Evolutionary conservation across 2,329 filamentous ascomycete genomes (phyloP).

Genomic region (Fusarium poae): DNA sequence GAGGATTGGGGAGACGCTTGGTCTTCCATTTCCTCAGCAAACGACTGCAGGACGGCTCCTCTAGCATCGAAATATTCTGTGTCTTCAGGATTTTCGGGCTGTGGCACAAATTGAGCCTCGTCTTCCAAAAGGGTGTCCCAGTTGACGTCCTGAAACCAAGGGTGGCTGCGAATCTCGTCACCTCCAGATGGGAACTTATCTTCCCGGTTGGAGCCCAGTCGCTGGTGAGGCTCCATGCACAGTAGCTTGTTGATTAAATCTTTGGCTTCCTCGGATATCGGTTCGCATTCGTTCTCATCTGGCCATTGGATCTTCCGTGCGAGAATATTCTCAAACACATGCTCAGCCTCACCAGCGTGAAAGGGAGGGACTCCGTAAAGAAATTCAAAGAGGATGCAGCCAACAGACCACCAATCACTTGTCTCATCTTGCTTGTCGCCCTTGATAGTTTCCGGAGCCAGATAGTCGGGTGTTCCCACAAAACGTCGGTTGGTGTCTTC

Average conservation of each 20-base stretch:
- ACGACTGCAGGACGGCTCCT: conserved; percentile 91
- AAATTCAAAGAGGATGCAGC: conserved; percentile 97
- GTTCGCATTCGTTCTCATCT: conserved; percentile 79
- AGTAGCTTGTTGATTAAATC: conserved; percentile 95
- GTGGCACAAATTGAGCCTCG: conserved; percentile 94
- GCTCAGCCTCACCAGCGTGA: conserved; percentile 87
- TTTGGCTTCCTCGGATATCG: conserved; percentile 86
- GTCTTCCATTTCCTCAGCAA: conserved; percentile 94
- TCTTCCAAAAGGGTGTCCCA: conserved; percentile 95
- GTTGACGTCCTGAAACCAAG: conserved; percentile 88
- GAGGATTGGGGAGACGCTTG: conserved; percentile 80
- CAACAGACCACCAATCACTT: conserved; percentile 99
- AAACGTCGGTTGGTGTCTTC: conserved; percentile 94
- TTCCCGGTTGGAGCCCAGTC: conserved; percentile 86
- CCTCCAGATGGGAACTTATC: conserved; percentile 88
- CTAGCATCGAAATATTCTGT: conserved; percentile 97
- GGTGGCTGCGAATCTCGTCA: conserved; percentile 88
- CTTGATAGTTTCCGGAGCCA: conserved; percentile 96
- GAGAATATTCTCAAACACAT: conserved; percentile 97
- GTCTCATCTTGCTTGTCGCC: conserved; percentile 96
- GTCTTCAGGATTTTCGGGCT: conserved; percentile 92
- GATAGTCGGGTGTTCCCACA: conserved; percentile 95
- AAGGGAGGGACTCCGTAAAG: conserved; percentile 94
- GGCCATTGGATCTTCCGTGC: conserved; percentile 93
- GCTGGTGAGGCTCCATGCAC: conserved; percentile 83